Conservation (phyloP, 2,329 filamentous ascomycete species). For the Neonectria magnoliae region DNA sequence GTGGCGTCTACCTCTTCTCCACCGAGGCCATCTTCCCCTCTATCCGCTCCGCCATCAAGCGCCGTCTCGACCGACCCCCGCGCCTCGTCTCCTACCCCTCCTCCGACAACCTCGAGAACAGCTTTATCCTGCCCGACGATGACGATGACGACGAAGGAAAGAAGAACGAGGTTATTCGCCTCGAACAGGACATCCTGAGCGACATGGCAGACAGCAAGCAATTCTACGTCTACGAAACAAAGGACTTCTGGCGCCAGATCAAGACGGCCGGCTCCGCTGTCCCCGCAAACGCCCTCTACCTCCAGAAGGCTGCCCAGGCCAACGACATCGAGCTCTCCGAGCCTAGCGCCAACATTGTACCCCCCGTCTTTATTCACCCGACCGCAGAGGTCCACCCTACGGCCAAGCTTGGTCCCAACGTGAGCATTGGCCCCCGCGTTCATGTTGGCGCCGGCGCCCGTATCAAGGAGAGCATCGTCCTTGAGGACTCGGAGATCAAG, state of each 20-base stretch:
- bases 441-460: constrained; percentile 86
- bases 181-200: constrained; percentile 96
- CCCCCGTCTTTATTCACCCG: constrained; percentile 95
- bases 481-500: constrained; percentile 95
- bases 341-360: constrained; percentile 86
- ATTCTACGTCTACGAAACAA: constrained; percentile 98
- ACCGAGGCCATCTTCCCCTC: constrained; percentile 97
- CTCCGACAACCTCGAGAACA: constrained; percentile 87
- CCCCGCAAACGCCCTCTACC: constrained; percentile 94
- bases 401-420: constrained; percentile 96
- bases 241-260: constrained; percentile 99
- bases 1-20: constrained; percentile 96
- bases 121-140: constrained; percentile 57
- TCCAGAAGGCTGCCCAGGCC: constrained; percentile 90
- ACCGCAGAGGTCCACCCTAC: constrained; percentile 90
- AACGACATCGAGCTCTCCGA: constrained; percentile 80
- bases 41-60: constrained; percentile 94
- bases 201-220: constrained; percentile 97
- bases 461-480: constrained; percentile 94
- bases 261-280: constrained; percentile 98
- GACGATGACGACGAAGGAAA: constrained; percentile 78
- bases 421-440: constrained; percentile 92
- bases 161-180: constrained; percentile 87
- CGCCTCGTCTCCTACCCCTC: constrained; percentile 95
- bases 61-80: constrained; percentile 83